These are phyloP conservation scores for Forsythia viridissima DNA, from an alignment of 257 asterid species.

Conservation along the genomic window DNA sequence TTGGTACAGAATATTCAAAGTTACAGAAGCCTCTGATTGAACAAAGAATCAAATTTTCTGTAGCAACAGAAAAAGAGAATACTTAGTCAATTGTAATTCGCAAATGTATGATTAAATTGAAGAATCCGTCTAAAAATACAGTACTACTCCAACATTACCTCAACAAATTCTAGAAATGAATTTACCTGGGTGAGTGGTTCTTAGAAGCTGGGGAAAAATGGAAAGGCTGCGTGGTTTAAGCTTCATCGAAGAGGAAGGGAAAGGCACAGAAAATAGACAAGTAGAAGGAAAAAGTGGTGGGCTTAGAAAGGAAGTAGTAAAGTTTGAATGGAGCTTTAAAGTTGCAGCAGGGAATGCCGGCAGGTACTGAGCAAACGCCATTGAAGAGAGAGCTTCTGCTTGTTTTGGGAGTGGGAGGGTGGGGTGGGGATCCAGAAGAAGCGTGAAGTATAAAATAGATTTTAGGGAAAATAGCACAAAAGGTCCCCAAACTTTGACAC, in stretches of 20 bases:
- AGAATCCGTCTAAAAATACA: background rate
- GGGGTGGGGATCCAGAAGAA: background rate
- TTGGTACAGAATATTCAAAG: background rate
- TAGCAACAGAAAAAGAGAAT: background rate
- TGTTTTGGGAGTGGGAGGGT: background rate
- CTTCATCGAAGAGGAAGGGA: slow-evolving; percentile 28
- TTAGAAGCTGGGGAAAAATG: slow-evolving; percentile 23
- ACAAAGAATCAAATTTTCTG: background rate
- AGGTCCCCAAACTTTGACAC: background rate
- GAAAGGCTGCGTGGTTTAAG: slow-evolving; percentile 31
- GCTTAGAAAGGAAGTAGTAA: slow-evolving; percentile 22
- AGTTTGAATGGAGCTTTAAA: slow-evolving; percentile 26
- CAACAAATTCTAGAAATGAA: background rate
- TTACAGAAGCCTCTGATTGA: background rate
- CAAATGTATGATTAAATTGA: background rate
- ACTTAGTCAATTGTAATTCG: background rate
- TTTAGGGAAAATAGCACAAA: background rate
- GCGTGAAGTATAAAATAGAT: background rate
- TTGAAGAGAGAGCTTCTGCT: slow-evolving; percentile 28
- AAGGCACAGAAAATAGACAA: slow-evolving; percentile 20
- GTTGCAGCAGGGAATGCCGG: slow-evolving; percentile 42
- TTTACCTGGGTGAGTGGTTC: slow-evolving; percentile 46
- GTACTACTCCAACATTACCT: background rate
- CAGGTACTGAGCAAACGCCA: slow-evolving; percentile 60
- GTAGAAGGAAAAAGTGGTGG: slow-evolving; percentile 28